Conservation (phyloP, 2,329 filamentous ascomycete species). For the Xylariales sp. region DNA sequence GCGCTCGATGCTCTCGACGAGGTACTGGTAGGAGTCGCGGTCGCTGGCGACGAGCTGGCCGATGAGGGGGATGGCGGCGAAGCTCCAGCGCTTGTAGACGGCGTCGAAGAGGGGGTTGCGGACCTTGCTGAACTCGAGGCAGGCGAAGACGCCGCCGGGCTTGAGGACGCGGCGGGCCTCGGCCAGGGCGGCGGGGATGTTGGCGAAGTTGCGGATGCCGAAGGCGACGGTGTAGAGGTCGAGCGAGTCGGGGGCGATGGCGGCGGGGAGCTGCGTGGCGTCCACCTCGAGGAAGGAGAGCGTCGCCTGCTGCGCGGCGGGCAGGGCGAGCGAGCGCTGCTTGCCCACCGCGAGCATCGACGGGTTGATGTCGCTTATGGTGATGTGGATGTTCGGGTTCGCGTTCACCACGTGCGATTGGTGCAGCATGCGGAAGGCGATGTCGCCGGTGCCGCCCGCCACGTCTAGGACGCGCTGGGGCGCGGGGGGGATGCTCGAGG, state of each 20-base stretch:
- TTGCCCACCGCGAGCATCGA: constrained; percentile 92
- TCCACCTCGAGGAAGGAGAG: constrained; percentile 88
- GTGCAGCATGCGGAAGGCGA: constrained; percentile 95
- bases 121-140: constrained; percentile 90
- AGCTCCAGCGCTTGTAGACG: constrained; percentile 95
- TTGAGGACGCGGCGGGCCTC: constrained; percentile 91
- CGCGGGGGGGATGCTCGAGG: constrained; percentile 56
- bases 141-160: constrained; percentile 95
- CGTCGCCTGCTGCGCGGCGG: constrained; percentile 65
- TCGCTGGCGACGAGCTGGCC: constrained; percentile 95
- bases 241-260: constrained; percentile 72
- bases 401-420: constrained; percentile 84
- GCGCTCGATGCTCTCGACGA: constrained; percentile 96
- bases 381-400: constrained; percentile 84
- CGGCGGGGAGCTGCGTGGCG: constrained; percentile 75
- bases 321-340: constrained; percentile 74
- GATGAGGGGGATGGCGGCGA: constrained; percentile 92
- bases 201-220: constrained; percentile 95
- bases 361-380: constrained; percentile 94
- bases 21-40: constrained; percentile 95
- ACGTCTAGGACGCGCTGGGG: constrained; percentile 89
- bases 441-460: constrained; percentile 96
- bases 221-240: constrained; percentile 98
- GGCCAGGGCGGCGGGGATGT: constrained; percentile 83
- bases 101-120: constrained; percentile 78